Conservation (phyloP, 208 protist species). For the Leishmania lainsoni region DNA sequence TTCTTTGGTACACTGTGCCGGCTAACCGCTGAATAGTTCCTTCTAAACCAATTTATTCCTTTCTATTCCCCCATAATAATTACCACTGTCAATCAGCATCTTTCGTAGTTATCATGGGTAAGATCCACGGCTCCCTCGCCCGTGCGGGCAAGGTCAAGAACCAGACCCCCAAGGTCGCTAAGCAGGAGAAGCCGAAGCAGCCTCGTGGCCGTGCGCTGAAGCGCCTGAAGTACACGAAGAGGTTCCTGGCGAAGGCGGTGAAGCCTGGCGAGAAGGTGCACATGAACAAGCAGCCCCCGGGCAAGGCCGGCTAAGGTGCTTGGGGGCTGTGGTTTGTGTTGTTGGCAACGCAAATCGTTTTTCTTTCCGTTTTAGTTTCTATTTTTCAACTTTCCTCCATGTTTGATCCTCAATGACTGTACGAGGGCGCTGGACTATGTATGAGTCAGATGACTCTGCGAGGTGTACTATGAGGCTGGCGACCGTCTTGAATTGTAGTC, state of each 20-base stretch:
- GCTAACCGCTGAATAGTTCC: neutral
- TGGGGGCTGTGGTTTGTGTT: neutral
- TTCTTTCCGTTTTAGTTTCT: neutral
- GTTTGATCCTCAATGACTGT: conserved; percentile 1
- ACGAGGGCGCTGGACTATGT: conserved; percentile 21
- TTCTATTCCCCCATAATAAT: conserved; percentile 3
- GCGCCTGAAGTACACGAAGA: conserved; percentile 97
- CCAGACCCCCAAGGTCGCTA: conserved; percentile 97
- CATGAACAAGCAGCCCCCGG: conserved; percentile 93
- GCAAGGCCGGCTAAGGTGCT: conserved; percentile 83
- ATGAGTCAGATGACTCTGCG: neutral
- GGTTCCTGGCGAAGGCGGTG: conserved; percentile 94
- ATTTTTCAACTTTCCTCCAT: neutral
- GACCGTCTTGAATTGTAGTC: neutral
- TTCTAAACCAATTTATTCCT: conserved; percentile 8
- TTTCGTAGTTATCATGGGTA: conserved; percentile 82
- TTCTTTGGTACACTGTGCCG: conserved; percentile 10
- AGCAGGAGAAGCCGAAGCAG: conserved; percentile 96
- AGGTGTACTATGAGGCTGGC: neutral
- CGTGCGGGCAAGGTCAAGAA: conserved; percentile 99
- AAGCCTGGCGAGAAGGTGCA: conserved; percentile 93
- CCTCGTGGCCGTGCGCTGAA: conserved; percentile 96
- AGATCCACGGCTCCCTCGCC: conserved; percentile 98
- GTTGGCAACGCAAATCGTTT: neutral
- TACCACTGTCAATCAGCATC: neutral